These are phyloP conservation scores for Lomentospora prolificans DNA, from an alignment of 2,329 filamentous ascomycete genomes.

Conservation along the genomic window DNA sequence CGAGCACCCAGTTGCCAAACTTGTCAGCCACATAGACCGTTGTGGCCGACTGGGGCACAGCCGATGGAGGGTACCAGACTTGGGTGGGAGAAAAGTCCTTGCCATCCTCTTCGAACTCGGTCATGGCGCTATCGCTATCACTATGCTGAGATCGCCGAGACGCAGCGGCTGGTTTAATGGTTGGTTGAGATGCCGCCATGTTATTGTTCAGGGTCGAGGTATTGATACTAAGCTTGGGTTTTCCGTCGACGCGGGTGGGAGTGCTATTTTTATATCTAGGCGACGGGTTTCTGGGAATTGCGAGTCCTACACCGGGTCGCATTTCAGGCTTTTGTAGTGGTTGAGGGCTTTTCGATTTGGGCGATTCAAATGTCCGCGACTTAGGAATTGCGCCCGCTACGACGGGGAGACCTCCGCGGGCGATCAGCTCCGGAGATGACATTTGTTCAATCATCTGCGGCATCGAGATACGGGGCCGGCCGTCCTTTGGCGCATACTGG, in stretches of 20 bases:
- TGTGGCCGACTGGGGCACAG: slow-evolving; percentile 33
- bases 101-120: slow-evolving; percentile 42
- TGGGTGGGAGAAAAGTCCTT: slow-evolving; percentile 23
- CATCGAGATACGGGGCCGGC: slow-evolving; percentile 9
- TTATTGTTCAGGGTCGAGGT: not conserved
- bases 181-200: not conserved
- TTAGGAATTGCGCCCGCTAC: slow-evolving; percentile 5
- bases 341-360: slow-evolving; percentile 3
- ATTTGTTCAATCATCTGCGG: slow-evolving; percentile 10
- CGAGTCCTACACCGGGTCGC: not conserved
- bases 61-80: slow-evolving; percentile 40
- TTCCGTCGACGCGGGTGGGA: not conserved
- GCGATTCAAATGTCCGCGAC: not conserved
- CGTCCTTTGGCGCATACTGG: not conserved
- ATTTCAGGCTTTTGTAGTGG: not conserved
- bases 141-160: slow-evolving; percentile 15
- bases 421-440: not conserved
- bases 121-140: slow-evolving; percentile 31
- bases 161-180: not conserved
- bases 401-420: not conserved
- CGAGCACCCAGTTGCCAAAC: slow-evolving; percentile 43
- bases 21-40: slow-evolving; percentile 42
- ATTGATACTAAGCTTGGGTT: not conserved
- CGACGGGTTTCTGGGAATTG: not conserved
- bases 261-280: not conserved